These are phyloP conservation scores for Sarocladiaceae sp. DNA, from an alignment of 2,329 filamentous ascomycete species.

Conservation along the genomic window DNA sequence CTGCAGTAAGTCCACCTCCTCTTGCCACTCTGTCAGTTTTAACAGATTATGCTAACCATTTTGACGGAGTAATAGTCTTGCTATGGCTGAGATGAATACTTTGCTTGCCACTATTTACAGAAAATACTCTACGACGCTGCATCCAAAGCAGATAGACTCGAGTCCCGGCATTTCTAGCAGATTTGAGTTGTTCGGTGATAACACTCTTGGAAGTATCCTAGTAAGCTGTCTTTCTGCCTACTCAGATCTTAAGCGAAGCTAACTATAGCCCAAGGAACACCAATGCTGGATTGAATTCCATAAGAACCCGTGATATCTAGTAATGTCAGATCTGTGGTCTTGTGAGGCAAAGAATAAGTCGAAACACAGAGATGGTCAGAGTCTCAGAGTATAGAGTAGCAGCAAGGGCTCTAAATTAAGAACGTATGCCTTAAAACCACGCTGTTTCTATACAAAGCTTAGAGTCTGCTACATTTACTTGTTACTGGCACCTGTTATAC, in stretches of 20 bases:
- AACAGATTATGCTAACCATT: neutral
- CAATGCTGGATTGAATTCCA: constrained; percentile 2
- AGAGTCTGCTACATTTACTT: too few species aligned
- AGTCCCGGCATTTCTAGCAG: constrained; percentile 13
- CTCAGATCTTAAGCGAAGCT: neutral
- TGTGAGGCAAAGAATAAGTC: too few species aligned
- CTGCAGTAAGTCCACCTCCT: constrained; percentile 12
- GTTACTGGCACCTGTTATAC: too few species aligned
- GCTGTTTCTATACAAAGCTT: too few species aligned
- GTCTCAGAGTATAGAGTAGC: neutral
- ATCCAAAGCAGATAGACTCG: constrained; percentile 7
- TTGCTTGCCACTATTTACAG: constrained; percentile 11
- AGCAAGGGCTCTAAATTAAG: too few species aligned
- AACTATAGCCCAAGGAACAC: neutral
- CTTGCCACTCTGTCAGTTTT: neutral
- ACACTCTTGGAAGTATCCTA: neutral
- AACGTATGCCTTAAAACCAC: too few species aligned
- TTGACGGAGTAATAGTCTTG: too few species aligned
- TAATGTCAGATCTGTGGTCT: neutral
- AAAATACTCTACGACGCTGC: constrained; percentile 10
- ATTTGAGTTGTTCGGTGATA: constrained; percentile 13
- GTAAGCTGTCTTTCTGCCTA: neutral
- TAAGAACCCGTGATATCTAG: neutral
- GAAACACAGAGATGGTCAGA: too few species aligned
- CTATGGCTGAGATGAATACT: constrained; percentile 15